Percentiles rank a stretch among this genome's conserved stretches.
phyloP scores from a whole-genome alignment of 2,329 filamentous ascomycete species.

The Alternaria sp. region DNA sequence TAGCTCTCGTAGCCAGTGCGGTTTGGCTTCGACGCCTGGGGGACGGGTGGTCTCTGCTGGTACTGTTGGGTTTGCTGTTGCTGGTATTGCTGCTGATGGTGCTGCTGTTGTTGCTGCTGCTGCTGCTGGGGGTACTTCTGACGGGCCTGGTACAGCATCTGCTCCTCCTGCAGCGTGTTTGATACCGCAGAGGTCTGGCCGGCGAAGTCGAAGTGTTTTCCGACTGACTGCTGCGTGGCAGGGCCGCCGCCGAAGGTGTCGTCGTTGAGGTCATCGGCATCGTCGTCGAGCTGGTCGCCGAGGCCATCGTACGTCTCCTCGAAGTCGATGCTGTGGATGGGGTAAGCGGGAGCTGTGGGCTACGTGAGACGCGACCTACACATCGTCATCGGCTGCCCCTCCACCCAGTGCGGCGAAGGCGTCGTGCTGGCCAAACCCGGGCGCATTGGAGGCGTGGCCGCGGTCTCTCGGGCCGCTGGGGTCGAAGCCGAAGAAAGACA shows the following conservation, averaged over 20 bases:
- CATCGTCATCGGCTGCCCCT: conserved; percentile 63
- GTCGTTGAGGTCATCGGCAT: conserved; percentile 93
- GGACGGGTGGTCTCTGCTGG: conserved; percentile 50
- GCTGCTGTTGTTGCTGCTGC: conserved; percentile 6
- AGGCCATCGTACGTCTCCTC: conserved; percentile 98
- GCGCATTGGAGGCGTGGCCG: conserved; percentile 70
- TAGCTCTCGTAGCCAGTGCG: conserved; percentile 93
- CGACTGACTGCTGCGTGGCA: conserved; percentile 63
- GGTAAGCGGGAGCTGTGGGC: conserved; percentile 49
- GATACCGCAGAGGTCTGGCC: conserved; percentile 88
- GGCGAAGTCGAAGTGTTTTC: conserved; percentile 97
- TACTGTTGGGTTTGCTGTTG: conserved; percentile 7
- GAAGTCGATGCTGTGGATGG: conserved; percentile 75
- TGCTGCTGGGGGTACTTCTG: conserved; percentile 60
- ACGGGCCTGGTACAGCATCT: conserved; percentile 80
- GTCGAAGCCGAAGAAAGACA: conserved; percentile 95
- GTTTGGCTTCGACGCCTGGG: conserved; percentile 63
- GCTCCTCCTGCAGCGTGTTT: conserved; percentile 87
- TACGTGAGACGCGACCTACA: conserved; percentile 50
- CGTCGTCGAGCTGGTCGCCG: conserved; percentile 87
- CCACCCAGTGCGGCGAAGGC: conserved; percentile 84
- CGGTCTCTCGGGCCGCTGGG: conserved; percentile 67
- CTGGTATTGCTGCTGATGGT: conserved; percentile 34
- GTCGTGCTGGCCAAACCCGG: conserved; percentile 87
- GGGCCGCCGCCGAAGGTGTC: conserved; percentile 77